phyloP scores from a whole-genome alignment of 805 yeast genomes.

The Ogataea chonburiensis region DNA sequence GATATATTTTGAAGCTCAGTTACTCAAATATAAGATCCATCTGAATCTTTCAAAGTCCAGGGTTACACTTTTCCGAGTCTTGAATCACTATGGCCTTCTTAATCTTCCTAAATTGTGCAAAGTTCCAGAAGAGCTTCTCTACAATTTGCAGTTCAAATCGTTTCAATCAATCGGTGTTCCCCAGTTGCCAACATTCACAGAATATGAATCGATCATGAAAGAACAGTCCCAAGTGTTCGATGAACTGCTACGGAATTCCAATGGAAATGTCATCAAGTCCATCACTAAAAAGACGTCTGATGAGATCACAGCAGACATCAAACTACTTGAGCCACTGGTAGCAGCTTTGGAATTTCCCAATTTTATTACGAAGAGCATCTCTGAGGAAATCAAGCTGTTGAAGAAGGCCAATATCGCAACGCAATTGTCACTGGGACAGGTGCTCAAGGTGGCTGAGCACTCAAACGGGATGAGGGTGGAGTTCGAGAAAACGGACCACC shows the following conservation, averaged over 20 bases:
- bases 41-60: conserved; percentile 23
- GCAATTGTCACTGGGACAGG: conserved; percentile 18
- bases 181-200: conserved; percentile 50
- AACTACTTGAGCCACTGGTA: conserved; percentile 9
- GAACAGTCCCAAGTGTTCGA: conserved; percentile 20
- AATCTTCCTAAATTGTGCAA: conserved; percentile 31
- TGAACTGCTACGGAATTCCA: conserved; percentile 12
- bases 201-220: conserved; percentile 27
- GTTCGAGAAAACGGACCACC: conserved; percentile 37
- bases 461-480: conserved; percentile 19
- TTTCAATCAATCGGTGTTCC: conserved; percentile 82
- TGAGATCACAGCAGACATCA: conserved; percentile 15
- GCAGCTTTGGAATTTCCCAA: conserved; percentile 11
- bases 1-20: conserved; percentile 15
- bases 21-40: conserved; percentile 14
- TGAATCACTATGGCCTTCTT: conserved; percentile 25
- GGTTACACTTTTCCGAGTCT: conserved; percentile 25
- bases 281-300: conserved; percentile 18
- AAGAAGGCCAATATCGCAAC: conserved; percentile 34
- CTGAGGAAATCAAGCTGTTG: conserved; percentile 16
- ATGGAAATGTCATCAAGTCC: conserved; percentile 14
- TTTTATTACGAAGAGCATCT: conserved; percentile 9
- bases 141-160: conserved; percentile 69
- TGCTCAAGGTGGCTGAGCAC: conserved; percentile 18
- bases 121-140: conserved; percentile 38